These are phyloP conservation scores for Gentiana macrophylla DNA, from an alignment of 257 asterid species.

Conservation along the genomic window DNA sequence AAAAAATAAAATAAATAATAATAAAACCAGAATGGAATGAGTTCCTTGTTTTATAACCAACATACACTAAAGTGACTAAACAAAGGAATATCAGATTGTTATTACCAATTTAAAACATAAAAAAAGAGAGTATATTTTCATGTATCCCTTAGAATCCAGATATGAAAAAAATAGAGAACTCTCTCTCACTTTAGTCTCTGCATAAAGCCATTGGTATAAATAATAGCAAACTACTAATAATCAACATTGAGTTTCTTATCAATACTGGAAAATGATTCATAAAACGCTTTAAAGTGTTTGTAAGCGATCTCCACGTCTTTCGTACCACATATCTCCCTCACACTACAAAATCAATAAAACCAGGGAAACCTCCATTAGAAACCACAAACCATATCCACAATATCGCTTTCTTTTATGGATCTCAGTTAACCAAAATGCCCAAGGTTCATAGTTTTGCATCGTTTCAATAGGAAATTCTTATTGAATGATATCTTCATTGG, in stretches of 20 bases:
- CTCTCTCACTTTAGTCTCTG: not conserved
- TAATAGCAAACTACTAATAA: conserved; percentile 3
- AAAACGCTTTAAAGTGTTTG: conserved; percentile 93
- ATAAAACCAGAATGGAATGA: too few relatives aligned
- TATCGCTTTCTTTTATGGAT: not conserved
- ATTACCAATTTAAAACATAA: too few relatives aligned
- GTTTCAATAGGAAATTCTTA: not conserved
- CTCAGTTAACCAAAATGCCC: not conserved
- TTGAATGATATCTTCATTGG: too few relatives aligned
- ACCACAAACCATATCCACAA: not conserved
- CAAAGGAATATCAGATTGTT: too few relatives aligned
- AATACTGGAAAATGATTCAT: conserved; percentile 60
- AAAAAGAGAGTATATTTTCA: too few relatives aligned
- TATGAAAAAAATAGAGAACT: not conserved
- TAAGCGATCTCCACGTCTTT: conserved; percentile 86
- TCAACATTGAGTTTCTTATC: conserved; percentile 68
- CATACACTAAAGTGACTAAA: too few relatives aligned
- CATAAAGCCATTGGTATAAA: not conserved
- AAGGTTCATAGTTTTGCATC: not conserved
- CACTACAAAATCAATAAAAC: conserved; percentile 37
- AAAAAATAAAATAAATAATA: too few relatives aligned
- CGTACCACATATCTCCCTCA: conserved; percentile 89
- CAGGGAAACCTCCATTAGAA: not conserved
- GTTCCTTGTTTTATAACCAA: too few relatives aligned
- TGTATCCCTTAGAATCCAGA: not conserved